Percentiles rank a stretch among this genome's conserved stretches.
phyloP scores from a whole-genome alignment of 176 grass and related monocot genomes.

The Carex pumila region DNA sequence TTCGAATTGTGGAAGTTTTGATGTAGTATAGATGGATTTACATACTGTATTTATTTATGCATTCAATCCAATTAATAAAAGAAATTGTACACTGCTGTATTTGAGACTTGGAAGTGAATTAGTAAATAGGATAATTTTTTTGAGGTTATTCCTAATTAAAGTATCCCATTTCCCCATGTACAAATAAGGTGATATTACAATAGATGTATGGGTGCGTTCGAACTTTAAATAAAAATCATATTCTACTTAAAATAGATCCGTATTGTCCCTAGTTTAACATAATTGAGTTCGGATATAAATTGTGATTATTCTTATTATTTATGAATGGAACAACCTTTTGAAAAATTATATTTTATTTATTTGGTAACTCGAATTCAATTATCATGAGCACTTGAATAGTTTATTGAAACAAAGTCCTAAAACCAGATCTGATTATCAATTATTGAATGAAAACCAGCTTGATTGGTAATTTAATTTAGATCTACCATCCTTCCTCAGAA shows the following conservation, averaged over 20 bases:
- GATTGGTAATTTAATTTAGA: too few relatives aligned
- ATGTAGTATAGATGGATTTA: neutral
- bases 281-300: neutral
- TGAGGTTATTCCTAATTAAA: neutral
- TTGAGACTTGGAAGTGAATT: neutral
- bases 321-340: neutral
- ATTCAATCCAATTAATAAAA: too few relatives aligned
- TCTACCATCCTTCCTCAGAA: too few relatives aligned
- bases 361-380: too few relatives aligned
- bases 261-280: neutral
- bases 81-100: neutral
- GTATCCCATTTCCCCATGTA: neutral
- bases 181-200: neutral
- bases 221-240: neutral
- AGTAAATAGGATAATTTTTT: neutral
- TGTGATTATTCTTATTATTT: neutral
- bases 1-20: neutral
- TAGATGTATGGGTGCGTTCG: neutral
- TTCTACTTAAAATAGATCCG: neutral
- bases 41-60: too few relatives aligned
- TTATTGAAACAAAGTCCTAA: too few relatives aligned
- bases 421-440: too few relatives aligned
- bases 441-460: too few relatives aligned
- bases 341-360: too few relatives aligned
- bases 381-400: too few relatives aligned